phyloP scores from a whole-genome alignment of 768 basidiomycete genomes.

The Mycena alexandri region DNA sequence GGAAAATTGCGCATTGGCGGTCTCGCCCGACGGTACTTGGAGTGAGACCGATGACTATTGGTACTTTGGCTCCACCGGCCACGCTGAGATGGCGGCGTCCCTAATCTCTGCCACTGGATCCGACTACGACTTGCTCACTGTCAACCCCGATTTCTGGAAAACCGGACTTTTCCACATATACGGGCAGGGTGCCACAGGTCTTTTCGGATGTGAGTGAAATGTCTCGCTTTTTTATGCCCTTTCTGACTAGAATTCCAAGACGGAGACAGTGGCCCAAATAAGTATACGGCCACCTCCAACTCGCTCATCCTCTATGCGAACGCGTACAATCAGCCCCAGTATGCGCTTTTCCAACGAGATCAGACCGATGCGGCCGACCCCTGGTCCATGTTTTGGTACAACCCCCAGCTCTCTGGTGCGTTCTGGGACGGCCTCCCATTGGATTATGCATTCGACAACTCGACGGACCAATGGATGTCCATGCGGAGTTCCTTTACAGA shows the following conservation, averaged over 20 bases:
- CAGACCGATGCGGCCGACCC: conserved; percentile 85
- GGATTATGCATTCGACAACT: conserved; percentile 85
- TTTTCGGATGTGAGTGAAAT: conserved; percentile 69
- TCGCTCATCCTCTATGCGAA: conserved; percentile 82
- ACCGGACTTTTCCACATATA: conserved; percentile 95
- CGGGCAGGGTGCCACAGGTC: conserved; percentile 82
- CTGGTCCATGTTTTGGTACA: conserved; percentile 93
- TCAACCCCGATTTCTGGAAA: conserved; percentile 77
- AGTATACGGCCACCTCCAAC: conserved; percentile 95
- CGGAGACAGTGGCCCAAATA: conserved; percentile 68
- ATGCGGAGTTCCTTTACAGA: conserved; percentile 97
- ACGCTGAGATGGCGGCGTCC: conserved; percentile 89
- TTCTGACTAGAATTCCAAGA: too few species aligned
- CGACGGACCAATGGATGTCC: conserved; percentile 85
- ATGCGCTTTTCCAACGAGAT: conserved; percentile 92
- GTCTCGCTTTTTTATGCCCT: too few species aligned
- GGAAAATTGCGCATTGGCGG: conserved; percentile 76
- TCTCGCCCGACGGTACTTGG: conserved; percentile 88
- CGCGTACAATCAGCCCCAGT: conserved; percentile 77
- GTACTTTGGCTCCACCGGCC: conserved; percentile 92
- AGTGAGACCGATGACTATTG: conserved; percentile 91
- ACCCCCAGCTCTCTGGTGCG: conserved; percentile 69
- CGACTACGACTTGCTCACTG: conserved; percentile 75
- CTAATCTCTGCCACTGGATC: conserved; percentile 90
- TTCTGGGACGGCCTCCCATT: conserved; percentile 91